These are phyloP conservation scores for Oenanthe sinensis DNA, from an alignment of 129 eudicot species.

Conservation along the genomic window DNA sequence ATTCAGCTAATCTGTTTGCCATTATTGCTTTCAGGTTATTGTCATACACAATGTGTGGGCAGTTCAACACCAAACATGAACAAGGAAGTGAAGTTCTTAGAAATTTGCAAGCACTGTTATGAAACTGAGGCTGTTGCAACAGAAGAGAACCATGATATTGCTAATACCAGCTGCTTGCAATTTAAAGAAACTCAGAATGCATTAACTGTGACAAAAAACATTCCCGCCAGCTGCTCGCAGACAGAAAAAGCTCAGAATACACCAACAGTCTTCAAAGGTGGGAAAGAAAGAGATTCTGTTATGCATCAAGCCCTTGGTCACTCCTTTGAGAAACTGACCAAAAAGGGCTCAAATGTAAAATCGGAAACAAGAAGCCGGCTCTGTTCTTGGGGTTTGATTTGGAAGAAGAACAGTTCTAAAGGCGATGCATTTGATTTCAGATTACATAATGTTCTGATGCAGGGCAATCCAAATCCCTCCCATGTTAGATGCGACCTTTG, in stretches of 20 bases:
- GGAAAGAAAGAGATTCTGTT: constrained; percentile 23
- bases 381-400: constrained; percentile 59
- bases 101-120: constrained; percentile 61
- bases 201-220: not conserved
- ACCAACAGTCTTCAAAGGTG: constrained; percentile 22
- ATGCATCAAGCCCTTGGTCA: constrained; percentile 10
- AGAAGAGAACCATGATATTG: constrained; percentile 31
- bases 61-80: constrained; percentile 33
- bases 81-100: constrained; percentile 32
- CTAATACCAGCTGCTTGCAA: constrained; percentile 71
- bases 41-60: constrained; percentile 61
- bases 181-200: not conserved
- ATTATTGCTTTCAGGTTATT: constrained; percentile 47
- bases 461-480: constrained; percentile 34
- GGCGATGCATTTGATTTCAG: constrained; percentile 67
- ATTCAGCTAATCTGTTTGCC: not conserved
- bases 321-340: constrained; percentile 19
- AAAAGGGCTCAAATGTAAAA: constrained; percentile 18
- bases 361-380: constrained; percentile 19
- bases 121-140: constrained; percentile 23
- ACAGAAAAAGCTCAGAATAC: constrained; percentile 47
- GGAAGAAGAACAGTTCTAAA: constrained; percentile 44
- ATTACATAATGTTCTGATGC: constrained; percentile 43
- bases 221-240: constrained; percentile 25
- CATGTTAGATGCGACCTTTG: constrained; percentile 54